These are phyloP conservation scores for Lasiosphaeris hirsuta DNA, from an alignment of 495 filamentous ascomycete genomes.

Conservation along the genomic window DNA sequence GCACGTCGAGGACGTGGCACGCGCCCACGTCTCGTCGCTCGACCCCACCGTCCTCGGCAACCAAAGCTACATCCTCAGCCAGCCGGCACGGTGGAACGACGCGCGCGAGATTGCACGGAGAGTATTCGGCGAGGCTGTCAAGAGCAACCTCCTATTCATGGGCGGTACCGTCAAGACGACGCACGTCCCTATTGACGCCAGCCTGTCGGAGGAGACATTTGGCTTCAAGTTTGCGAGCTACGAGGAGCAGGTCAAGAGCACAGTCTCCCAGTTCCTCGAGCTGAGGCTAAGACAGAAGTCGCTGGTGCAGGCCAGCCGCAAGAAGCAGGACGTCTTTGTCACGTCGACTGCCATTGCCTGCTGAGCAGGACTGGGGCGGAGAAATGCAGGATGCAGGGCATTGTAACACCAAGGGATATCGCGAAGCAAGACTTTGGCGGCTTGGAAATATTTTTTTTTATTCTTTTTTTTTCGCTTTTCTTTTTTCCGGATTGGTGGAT, in stretches of 20 bases:
- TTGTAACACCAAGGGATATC: not conserved
- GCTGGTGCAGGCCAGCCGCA: not conserved
- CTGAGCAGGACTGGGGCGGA: not conserved
- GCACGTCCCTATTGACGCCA: slow-evolving; percentile 39
- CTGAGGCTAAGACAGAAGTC: slow-evolving; percentile 15
- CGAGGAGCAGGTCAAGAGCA: slow-evolving; percentile 47
- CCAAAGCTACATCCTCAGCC: slow-evolving; percentile 37
- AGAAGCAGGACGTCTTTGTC: slow-evolving; percentile 15
- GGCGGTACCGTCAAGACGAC: slow-evolving; percentile 36
- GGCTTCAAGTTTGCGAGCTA: slow-evolving; percentile 45
- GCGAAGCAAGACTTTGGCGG: not conserved
- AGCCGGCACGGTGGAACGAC: slow-evolving; percentile 43
- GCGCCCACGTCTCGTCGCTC: slow-evolving; percentile 40
- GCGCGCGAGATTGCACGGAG: slow-evolving; percentile 35
- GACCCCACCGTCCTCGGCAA: slow-evolving; percentile 37
- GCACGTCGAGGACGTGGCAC: slow-evolving; percentile 45
- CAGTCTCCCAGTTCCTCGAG: slow-evolving; percentile 37
- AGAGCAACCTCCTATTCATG: slow-evolving; percentile 34
- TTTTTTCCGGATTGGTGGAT: no score
- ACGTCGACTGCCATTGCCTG: slow-evolving; percentile 14
- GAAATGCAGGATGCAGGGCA: not conserved
- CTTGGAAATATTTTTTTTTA: slow-evolving; percentile 1
- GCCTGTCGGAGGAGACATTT: slow-evolving; percentile 43
- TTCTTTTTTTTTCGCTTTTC: not conserved
- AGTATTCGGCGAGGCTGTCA: slow-evolving; percentile 41